Conservation (phyloP, 2,329 filamentous ascomycete genomes). For the Epichloe hybrida region DNA sequence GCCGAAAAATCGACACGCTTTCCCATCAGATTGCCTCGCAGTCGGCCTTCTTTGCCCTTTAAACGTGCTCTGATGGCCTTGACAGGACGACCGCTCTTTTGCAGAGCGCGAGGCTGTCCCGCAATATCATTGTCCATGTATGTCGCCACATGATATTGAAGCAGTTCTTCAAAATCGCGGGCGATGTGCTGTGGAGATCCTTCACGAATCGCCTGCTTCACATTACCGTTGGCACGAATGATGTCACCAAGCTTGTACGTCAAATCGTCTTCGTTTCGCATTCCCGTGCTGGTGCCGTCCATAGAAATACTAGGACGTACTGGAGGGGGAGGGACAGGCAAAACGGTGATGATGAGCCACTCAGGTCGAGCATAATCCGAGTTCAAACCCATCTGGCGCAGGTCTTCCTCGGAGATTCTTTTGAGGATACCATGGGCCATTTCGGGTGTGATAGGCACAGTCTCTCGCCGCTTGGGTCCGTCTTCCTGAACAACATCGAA, state of each 20-base stretch:
- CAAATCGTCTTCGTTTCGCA: conserved; percentile 95
- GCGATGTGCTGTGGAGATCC: conserved; percentile 86
- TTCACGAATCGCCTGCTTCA: conserved; percentile 79
- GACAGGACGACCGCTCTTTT: conserved; percentile 92
- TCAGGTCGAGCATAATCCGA: conserved; percentile 91
- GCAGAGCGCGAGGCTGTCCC: conserved; percentile 81
- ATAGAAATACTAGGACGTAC: conserved; percentile 96
- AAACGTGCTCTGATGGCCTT: conserved; percentile 94
- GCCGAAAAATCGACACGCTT: conserved; percentile 99
- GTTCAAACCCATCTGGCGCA: conserved; percentile 80
- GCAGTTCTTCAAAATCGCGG: conserved; percentile 75
- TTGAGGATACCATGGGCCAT: conserved; percentile 78
- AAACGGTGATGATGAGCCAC: conserved; percentile 94
- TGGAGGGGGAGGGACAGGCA: conserved; percentile 94
- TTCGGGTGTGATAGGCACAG: conserved; percentile 69
- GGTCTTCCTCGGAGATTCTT: conserved; percentile 67
- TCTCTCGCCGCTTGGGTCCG: conserved; percentile 59
- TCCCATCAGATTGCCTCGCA: conserved; percentile 97
- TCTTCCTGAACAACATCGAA: conserved; percentile 56
- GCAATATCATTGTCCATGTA: conserved; percentile 99
- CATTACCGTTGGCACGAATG: conserved; percentile 91
- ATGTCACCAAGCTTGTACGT: conserved; percentile 99
- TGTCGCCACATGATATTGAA: conserved; percentile 97
- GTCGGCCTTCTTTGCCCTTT: conserved; percentile 97
- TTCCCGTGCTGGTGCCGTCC: conserved; percentile 82